Evolutionary conservation across 495 filamentous ascomycete species (phyloP), one percentile per base, ranked within the genome.

Genomic region (Penicillium parvum): DNA sequence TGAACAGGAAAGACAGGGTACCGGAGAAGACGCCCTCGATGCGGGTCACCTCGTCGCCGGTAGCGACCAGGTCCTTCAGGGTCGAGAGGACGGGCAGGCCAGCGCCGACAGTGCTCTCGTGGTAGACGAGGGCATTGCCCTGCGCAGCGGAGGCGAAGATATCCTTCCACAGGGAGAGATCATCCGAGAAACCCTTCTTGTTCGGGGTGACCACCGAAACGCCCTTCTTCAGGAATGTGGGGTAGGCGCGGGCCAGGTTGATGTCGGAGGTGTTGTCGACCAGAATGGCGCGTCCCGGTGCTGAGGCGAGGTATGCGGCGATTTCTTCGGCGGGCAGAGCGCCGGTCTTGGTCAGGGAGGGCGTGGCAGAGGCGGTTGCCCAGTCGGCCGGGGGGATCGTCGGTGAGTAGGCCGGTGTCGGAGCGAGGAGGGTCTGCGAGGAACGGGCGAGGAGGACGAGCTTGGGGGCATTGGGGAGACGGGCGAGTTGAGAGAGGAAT

Each of bases 21-120:
- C 92, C 92, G 37, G 85, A 91, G 67, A 97, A 95, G 9, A 97
- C 88, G 38, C 90, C 91, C 73, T 96, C 90, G 48, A 97, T 92
- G 59, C 78, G 84, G 35, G 71, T 79, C 3, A 96, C 80, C 53
- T 86, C 69, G 57, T 96, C 91, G 17, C 91, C 91, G 0, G 90
- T 95, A 15, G 85, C 80, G 7, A 94, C 74, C 5, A 97, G 73
- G 47, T 96, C 91, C 46, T 83, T 85, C 14, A 97, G 72, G 0
- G 91, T 95, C 41, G 85, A 90, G 47, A 96, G 79, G 18, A 96
- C 82, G 3, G 91, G 91, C 5, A 97, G 77, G 2, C 90, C 88
- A 2, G 90, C 91, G 20, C 90, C 90, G 9, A 91, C 86, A 22
- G 87, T 89, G 19, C 83, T 84, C 68, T 96, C 90, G 58, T 96